Evolutionary conservation across 176 grass and related monocot genomes (phyloP).

Genomic region (Rhynchospora breviuscula): DNA sequence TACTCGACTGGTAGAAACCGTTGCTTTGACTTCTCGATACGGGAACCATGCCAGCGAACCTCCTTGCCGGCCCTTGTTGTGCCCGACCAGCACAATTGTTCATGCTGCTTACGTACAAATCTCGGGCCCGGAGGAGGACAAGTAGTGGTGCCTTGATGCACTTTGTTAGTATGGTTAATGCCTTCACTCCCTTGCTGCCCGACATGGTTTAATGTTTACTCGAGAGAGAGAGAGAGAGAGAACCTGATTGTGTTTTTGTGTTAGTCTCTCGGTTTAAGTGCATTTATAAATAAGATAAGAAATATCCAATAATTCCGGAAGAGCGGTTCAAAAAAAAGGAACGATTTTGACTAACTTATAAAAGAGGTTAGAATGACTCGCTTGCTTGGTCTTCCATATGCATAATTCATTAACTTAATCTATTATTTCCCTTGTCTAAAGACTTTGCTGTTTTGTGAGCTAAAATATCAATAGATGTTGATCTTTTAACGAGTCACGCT

Average conservation of each 20-base stretch:
- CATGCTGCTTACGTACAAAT: constrained; percentile 53
- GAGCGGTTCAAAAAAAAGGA: neutral
- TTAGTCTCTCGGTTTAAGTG: neutral
- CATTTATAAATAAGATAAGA: neutral
- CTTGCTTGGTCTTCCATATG: neutral
- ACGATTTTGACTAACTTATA: neutral
- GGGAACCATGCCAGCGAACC: constrained; percentile 24
- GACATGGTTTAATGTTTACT: neutral
- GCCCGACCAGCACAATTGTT: constrained; percentile 30
- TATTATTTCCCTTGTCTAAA: neutral
- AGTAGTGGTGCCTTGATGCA: constrained; percentile 37
- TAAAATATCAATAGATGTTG: neutral
- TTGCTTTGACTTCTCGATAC: constrained; percentile 44
- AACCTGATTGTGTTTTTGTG: neutral
- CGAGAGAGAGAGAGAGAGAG: neutral
- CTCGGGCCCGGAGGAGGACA: constrained; percentile 41
- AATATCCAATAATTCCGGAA: neutral
- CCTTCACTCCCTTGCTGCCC: constrained; percentile 22
- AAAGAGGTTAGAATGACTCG: neutral
- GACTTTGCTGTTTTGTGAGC: neutral
- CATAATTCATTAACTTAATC: neutral
- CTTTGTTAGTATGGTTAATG: constrained; percentile 32
- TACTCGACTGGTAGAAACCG: constrained; percentile 43
- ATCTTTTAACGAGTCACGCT: neutral
- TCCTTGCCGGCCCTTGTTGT: constrained; percentile 5